Base-by-base conservation (phyloP, 1,284 basidiomycete genomes). In the Pterulicium gracile region DNA sequence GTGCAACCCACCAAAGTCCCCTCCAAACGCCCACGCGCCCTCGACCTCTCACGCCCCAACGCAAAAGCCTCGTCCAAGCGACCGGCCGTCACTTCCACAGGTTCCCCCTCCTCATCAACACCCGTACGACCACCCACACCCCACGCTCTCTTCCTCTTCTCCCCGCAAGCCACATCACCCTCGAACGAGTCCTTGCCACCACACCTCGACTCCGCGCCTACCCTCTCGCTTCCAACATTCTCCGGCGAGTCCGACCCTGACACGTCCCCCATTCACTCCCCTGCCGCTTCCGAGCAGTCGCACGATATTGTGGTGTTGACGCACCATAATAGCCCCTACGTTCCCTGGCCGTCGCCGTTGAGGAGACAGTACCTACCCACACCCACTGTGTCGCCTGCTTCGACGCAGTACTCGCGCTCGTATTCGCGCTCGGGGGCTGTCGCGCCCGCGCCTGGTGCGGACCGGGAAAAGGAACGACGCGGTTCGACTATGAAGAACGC, bases 261-360 rank as follows among this genome's bases (percentile, higher is more conserved):
- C 1, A 40, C 32, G 56, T 65, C 43, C 34, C 62, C 36, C 47
- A 64, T 42, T 57, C 63, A 3, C 21, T 44, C 20, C 7, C 43
- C 43, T 39, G 54, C 51, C 43, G 49, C 46, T 10, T 43, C 18
- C 17, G 47, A 2, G 22, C 15, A 15, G 20, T 1, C 52, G 55
- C 36, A 43, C 44, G 18, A 50, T 56, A 44, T 54, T 58, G 35
- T 49, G 51, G 5, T 39, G 15, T 39, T 68, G 39, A 59, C 65
- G 41, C 68, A 72, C 52, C 67, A 68, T 3, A 74, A 74, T 46
- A 70, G 67, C 53, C 71, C 72, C 21, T 72, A 71, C 46, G 65
- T 69, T 3, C 71, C 70, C 12, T 73, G 68, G 69, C 51, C 61
- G 3, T 58, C 61, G 19, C 57, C 62, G n/a, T 54, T 60, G 43